Evolutionary conservation across 2,329 filamentous ascomycete genomes (phyloP).

Genomic region (Aureobasidium sp.): DNA sequence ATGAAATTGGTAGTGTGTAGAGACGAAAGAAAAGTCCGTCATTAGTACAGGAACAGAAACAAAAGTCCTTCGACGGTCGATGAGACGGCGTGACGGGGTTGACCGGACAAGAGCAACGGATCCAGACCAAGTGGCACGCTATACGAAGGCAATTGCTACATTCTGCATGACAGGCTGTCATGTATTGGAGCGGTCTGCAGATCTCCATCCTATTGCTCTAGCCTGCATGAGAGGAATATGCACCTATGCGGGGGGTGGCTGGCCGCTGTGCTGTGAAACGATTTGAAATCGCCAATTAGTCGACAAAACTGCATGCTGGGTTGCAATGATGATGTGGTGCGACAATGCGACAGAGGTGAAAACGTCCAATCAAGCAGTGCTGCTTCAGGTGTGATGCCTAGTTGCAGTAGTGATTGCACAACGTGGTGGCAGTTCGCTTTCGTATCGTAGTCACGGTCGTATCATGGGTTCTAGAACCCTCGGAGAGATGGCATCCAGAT

Average conservation of each 20-base stretch:
- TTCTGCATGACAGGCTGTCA: conserved; percentile 10
- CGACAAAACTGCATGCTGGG: background rate
- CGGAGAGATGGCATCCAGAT: background rate
- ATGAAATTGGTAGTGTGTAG: background rate
- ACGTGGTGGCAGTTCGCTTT: conserved; percentile 2
- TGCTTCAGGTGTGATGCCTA: background rate
- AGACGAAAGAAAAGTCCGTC: background rate
- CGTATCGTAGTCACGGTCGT: background rate
- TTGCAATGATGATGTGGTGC: background rate
- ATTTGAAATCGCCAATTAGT: background rate
- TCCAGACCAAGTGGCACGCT: background rate
- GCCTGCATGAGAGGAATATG: background rate
- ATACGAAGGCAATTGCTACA: background rate
- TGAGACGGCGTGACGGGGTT: conserved; percentile 1
- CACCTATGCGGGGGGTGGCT: conserved; percentile 1
- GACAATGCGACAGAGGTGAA: background rate
- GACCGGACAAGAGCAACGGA: background rate
- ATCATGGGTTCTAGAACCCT: conserved; percentile 6
- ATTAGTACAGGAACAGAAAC: background rate
- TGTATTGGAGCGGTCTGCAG: conserved; percentile 5
- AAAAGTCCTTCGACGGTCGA: background rate
- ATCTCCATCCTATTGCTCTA: conserved; percentile 6
- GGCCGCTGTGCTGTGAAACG: background rate
- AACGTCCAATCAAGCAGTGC: background rate
- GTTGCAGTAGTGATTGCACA: background rate